Percentiles rank a stretch among this genome's conserved stretches.
Evolutionary conservation across 108 stramenopile species (phyloP).

Genomic region (Nitzschia putrida): DNA sequence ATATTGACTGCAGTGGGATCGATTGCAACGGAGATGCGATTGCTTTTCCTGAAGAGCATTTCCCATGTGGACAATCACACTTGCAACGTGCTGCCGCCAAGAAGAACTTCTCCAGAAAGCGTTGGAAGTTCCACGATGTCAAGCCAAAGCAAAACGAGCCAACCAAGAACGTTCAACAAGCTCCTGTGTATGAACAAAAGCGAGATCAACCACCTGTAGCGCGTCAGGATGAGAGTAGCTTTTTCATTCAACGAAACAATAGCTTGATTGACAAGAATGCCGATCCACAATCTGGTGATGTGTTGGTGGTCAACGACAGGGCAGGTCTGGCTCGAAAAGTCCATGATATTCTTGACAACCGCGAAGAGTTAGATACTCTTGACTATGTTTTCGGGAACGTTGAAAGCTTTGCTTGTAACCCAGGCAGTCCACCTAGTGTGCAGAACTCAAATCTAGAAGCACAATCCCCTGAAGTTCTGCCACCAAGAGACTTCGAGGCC

Average conservation of each 20-base stretch:
- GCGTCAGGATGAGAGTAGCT: no score
- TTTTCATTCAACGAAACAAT: neutral
- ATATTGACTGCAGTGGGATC: neutral
- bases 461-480: no score
- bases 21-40: neutral
- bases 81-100: neutral
- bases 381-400: neutral
- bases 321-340: neutral
- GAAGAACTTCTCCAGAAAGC: neutral
- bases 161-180: no score
- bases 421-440: no score
- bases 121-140: neutral
- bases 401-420: neutral
- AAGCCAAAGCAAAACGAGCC: no score
- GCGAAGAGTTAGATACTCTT: neutral
- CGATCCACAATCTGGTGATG: neutral
- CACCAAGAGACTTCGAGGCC: no score
- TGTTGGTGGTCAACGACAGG: neutral
- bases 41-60: constrained; percentile 1
- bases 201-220: no score
- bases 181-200: no score
- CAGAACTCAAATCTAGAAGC: no score
- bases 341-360: neutral
- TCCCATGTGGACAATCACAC: neutral
- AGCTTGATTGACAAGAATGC: constrained; percentile 1